Conservation (phyloP, 805 yeast species). For the Lipomyces starkeyi region DNA sequence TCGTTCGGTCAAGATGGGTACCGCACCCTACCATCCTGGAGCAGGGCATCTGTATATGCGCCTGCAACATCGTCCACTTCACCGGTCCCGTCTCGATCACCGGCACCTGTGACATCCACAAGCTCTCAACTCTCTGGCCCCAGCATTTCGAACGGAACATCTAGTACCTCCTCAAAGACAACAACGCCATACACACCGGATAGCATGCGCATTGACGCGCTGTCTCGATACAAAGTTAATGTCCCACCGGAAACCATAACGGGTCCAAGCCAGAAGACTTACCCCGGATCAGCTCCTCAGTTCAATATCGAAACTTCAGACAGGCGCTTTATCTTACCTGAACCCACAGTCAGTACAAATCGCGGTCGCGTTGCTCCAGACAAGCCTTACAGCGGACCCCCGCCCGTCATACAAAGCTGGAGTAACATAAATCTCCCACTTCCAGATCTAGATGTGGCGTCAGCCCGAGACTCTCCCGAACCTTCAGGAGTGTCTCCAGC, state of each 20-base stretch:
- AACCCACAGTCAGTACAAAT: not conserved
- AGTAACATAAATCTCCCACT: not conserved
- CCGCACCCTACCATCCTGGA: not conserved
- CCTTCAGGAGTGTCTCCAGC: not conserved
- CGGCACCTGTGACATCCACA: not conserved
- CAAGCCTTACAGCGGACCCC: not conserved
- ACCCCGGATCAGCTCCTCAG: slow-evolving; percentile 9
- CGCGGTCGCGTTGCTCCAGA: slow-evolving; percentile 1
- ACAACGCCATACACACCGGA: not conserved
- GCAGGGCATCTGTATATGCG: not conserved
- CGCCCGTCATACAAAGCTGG: not conserved
- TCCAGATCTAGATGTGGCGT: not conserved
- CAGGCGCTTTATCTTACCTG: slow-evolving; percentile 1
- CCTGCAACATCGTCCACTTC: not conserved
- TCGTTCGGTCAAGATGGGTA: not conserved
- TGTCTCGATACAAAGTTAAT: slow-evolving; percentile 1
- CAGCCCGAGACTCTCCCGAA: not conserved
- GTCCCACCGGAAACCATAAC: slow-evolving; percentile 6
- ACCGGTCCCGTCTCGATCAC: not conserved
- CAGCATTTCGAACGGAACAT: not conserved
- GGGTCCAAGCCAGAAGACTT: slow-evolving; percentile 3
- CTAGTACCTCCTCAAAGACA: not conserved
- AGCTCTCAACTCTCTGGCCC: not conserved
- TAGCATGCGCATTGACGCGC: slow-evolving; percentile 4
- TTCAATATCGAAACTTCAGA: not conserved